Evolutionary conservation across 2,329 filamentous ascomycete genomes (phyloP).

Genomic region (Diaporthe vaccinii): DNA sequence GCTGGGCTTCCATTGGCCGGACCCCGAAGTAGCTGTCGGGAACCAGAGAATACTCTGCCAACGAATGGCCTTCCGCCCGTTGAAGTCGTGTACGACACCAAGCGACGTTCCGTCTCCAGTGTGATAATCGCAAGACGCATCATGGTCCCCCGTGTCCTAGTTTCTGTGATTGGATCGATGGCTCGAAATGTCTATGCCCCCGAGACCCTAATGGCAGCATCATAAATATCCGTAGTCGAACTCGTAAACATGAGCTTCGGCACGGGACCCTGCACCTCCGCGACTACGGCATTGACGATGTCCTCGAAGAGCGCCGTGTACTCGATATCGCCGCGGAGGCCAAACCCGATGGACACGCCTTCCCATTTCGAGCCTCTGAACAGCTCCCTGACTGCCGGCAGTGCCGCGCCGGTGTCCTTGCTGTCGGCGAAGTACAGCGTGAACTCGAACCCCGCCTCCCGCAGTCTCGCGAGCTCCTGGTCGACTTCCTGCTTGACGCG

Average conservation of each 20-base stretch:
- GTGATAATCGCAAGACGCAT: too few relatives aligned
- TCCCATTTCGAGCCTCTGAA: conserved; percentile 6
- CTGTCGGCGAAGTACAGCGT: conserved; percentile 30
- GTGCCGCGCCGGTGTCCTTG: neutral
- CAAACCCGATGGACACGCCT: conserved; percentile 22
- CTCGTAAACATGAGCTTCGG: conserved; percentile 31
- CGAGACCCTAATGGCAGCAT: conserved; percentile 27
- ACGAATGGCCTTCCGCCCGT: too few relatives aligned
- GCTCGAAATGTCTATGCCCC: neutral
- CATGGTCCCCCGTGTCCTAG: too few relatives aligned
- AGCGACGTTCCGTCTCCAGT: too few relatives aligned
- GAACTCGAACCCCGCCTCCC: conserved; percentile 14
- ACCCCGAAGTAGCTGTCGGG: too few relatives aligned
- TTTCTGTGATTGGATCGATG: too few relatives aligned
- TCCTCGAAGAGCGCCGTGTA: conserved; percentile 31
- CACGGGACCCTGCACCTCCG: neutral
- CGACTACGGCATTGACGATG: neutral
- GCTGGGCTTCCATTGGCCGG: too few relatives aligned
- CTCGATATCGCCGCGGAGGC: conserved; percentile 15
- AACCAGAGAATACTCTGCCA: too few relatives aligned
- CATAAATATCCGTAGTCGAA: conserved; percentile 26
- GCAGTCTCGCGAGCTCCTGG: conserved; percentile 3
- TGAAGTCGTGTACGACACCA: too few relatives aligned
- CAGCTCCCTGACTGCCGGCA: conserved; percentile 4
- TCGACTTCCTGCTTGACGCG: conserved; percentile 11